Base-by-base conservation (phyloP, 1,284 basidiomycete genomes). In the Singerocomus inundabilis region DNA sequence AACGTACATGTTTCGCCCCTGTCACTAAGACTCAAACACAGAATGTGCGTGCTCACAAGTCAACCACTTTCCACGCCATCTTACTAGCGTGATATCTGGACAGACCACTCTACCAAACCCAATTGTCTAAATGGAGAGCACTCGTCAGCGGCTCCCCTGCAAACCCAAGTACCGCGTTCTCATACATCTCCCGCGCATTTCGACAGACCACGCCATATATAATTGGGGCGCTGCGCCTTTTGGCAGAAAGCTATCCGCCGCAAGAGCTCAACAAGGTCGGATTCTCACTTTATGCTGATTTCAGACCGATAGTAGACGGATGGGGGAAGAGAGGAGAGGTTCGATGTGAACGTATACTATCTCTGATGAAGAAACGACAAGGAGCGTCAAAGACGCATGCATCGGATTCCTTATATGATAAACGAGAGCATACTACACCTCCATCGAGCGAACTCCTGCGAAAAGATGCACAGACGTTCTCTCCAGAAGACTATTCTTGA, bases 61-160 rank as follows among this genome's bases (percentile, higher is more conserved):
- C 12, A 33, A 21, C 44, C 16, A 8, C 16, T 29, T 16, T 39
- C 42, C 8, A 32, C 8, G 39, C 32, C 11, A 32, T 16, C 29
- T 25, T 41, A 16, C 36, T 31, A 26, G 49, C 46, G 8, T 12
- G 21, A 49, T 45, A 35, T 40, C 32, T 9, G 49, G 51, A 45
- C 61, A 93, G 94, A 63, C 90, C 92, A 0, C 82, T 98, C 11
- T 91, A 84, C 70, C 84, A 80, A 61, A 87, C 79, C 32, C 84
- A 80, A 57, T 67, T 76, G 29, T 73, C 79, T 51, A 75, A 80
- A 54, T 98, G 94, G 88, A 82, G 93, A 24, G 96, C 90, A 1
- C 81, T 98, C 30, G 78, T 83, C 13, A 79, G 84, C 38, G 85
- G 85, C 13, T 75, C 78, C 12, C 88, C 91, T 6, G 82, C 86